Evolutionary conservation across 495 filamentous ascomycete genomes (phyloP).

Genomic region (Podospora pseudocomata): DNA sequence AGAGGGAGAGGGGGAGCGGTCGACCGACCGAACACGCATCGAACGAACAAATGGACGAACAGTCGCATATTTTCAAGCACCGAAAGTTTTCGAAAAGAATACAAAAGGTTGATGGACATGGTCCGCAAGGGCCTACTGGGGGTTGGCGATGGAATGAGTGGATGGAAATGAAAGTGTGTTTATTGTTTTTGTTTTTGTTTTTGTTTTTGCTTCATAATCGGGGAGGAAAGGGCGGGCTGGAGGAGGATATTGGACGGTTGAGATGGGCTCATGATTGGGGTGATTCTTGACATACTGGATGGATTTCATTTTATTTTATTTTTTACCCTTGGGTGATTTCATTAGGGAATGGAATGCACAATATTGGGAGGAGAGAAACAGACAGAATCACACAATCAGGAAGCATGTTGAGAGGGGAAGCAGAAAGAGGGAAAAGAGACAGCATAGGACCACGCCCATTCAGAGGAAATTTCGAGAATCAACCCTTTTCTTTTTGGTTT

Average conservation of each 20-base stretch:
- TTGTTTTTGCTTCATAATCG: neutral
- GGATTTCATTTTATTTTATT: neutral
- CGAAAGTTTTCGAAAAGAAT: slow-evolving; percentile 3
- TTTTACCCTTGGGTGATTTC: neutral
- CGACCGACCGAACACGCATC: neutral
- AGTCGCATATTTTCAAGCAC: neutral
- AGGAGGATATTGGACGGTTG: no score
- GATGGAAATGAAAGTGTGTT: neutral
- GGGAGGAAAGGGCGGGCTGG: neutral
- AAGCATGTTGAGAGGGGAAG: neutral
- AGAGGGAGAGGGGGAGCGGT: no score
- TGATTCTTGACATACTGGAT: no score
- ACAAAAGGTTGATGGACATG: neutral
- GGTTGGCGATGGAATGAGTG: neutral
- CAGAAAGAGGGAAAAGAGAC: neutral
- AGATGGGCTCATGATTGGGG: no score
- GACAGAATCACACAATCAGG: neutral
- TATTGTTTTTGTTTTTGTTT: neutral
- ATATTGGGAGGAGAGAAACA: neutral
- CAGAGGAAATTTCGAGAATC: neutral
- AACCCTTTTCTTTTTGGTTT: neutral
- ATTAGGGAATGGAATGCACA: neutral
- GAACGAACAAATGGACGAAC: neutral
- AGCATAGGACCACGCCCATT: neutral
- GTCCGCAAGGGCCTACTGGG: slow-evolving; percentile 1